These are phyloP conservation scores for Vitis hybrid DNA, from an alignment of 177 flowering plant species.

Conservation along the genomic window DNA sequence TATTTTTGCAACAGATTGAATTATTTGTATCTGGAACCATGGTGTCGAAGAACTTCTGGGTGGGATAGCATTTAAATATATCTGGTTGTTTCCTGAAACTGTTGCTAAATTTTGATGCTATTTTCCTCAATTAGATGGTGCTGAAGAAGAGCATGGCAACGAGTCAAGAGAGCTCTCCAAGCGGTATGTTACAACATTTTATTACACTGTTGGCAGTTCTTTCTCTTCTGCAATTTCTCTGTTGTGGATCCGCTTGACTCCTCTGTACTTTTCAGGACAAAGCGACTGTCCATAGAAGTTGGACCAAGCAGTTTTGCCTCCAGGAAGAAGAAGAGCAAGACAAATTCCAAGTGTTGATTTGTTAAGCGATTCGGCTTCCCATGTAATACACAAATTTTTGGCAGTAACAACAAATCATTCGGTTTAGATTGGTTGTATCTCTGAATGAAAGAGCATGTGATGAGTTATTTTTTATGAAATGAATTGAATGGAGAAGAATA, in stretches of 20 bases:
- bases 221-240: not conserved
- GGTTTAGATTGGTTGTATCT: too few species aligned
- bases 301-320: conserved; percentile 82
- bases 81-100: too few species aligned
- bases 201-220: not conserved
- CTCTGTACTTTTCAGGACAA: conserved; percentile 50
- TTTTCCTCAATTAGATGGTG: conserved; percentile 26
- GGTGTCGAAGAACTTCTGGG: too few species aligned
- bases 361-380: too few species aligned
- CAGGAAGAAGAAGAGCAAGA: conserved; percentile 75
- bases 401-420: too few species aligned
- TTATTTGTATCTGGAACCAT: too few species aligned
- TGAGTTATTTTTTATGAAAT: too few species aligned
- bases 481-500: too few species aligned
- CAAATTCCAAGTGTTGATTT: conserved; percentile 13
- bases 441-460: too few species aligned
- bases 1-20: too few species aligned
- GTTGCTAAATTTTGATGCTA: not conserved
- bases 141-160: conserved; percentile 30
- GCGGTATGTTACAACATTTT: conserved; percentile 33
- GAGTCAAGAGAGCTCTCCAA: conserved; percentile 51
- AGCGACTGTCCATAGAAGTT: conserved; percentile 73
- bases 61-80: too few species aligned
- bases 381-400: too few species aligned
- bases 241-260: not conserved